Conservation (phyloP, 441 rosid species). For the Theobroma grandiflorum region DNA sequence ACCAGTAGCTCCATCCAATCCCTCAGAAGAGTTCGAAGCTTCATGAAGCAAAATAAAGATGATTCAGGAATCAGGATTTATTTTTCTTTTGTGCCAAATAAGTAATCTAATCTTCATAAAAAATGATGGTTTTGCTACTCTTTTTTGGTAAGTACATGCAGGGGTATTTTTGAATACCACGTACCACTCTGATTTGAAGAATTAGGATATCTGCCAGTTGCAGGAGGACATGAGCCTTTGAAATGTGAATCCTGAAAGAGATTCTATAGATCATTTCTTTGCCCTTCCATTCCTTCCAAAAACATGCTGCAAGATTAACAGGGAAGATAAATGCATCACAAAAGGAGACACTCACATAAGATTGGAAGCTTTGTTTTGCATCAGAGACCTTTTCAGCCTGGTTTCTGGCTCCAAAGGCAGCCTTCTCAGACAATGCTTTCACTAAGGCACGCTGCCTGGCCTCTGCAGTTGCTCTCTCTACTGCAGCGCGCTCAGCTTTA, state of each 20-base stretch:
- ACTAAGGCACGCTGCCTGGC: slow-evolving; percentile 93
- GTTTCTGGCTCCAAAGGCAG: slow-evolving; percentile 53
- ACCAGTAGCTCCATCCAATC: slow-evolving; percentile 47
- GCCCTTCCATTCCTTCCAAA: slow-evolving; percentile 19
- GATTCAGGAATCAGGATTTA: slow-evolving; percentile 16
- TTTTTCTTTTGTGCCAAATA: neutral
- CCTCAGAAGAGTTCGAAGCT: slow-evolving; percentile 44
- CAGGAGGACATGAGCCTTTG: slow-evolving; percentile 55
- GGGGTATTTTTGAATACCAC: slow-evolving; percentile 2
- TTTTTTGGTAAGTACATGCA: neutral
- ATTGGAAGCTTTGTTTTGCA: slow-evolving; percentile 49
- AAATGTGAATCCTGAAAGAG: slow-evolving; percentile 63
- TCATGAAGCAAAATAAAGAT: slow-evolving; percentile 34
- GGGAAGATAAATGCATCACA: slow-evolving; percentile 19
- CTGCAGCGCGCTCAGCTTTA: slow-evolving; percentile 94
- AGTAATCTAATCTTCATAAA: neutral
- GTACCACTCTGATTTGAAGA: slow-evolving; percentile 51
- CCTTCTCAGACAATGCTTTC: slow-evolving; percentile 80
- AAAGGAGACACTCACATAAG: slow-evolving; percentile 57
- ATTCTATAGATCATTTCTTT: slow-evolving; percentile 25
- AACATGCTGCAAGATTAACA: slow-evolving; percentile 23
- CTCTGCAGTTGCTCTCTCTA: slow-evolving; percentile 94
- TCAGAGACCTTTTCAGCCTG: slow-evolving; percentile 56
- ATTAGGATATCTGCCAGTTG: slow-evolving; percentile 42
- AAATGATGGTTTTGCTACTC: neutral